Evolutionary conservation across 768 basidiomycete genomes (phyloP), one percentile per base, ranked within the genome.

Genomic region (Lactarius indigo): DNA sequence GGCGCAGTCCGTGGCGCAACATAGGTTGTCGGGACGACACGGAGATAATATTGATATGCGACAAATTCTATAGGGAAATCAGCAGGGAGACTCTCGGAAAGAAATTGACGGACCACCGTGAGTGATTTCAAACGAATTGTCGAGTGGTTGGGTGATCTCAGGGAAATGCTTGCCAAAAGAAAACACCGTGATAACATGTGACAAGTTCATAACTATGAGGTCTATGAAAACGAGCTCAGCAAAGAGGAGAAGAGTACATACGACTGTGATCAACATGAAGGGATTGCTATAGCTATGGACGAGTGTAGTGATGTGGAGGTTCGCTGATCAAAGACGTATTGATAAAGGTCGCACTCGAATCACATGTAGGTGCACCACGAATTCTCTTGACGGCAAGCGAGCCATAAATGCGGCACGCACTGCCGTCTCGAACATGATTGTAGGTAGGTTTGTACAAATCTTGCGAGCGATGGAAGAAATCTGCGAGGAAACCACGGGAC

Each of bases 91-190:
- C 20, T 37, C 31, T 54, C 18, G n/a, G 1, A 30, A 0, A 31
- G 8, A 30, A 60, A 60, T 65, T 64, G 23, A 82, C 90, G 74
- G 73, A 92, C 89, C 84, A 31, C 90, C 80, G 63, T 84, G 72
- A 1, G 91, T 83, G 1, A 87, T 71, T 75, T 96, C 91, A 66
- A 91, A 91, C 1, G 92, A 91, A 74, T 94, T 87, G 73, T 98
- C 96, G 47, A 99, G 83, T 0, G 96, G 96, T 75, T 99, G 96
- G 1, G 87, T 85, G 59, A 99, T 98, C 54, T 94, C 90, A 2
- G 96, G 96, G 81, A 97, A 98, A 80, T 90, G 88, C 2, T 95
- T 92, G 1, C 96, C 96, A 69, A 98, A 98, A 0, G 95, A 97
- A 75, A 98, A 97, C 76, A 98, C 96, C 61, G 89, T 89, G 73